Evolutionary conservation across 2,329 filamentous ascomycete species (phyloP), one percentile per base, ranked within the genome.

Genomic region (Paracorniculantispora psalliotae): DNA sequence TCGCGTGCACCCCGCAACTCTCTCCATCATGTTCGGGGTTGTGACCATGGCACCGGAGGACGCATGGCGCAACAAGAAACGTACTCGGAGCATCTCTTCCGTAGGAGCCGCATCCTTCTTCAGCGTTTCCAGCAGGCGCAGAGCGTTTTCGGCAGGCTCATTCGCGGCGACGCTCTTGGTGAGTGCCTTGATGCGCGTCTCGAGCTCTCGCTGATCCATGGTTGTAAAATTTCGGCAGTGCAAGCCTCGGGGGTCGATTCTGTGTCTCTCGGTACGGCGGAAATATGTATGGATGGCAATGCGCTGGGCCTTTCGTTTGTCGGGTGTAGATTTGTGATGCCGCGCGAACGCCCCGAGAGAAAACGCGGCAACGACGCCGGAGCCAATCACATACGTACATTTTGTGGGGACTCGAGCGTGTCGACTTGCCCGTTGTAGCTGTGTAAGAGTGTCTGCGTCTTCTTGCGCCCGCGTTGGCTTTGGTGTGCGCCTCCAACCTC

Each of bases 181-280:
- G 69, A 97, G 82, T 69, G 88, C 85, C 76, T 90, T 89, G 68
- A 91, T 86, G 73, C 86, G 87, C 68, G 86, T 78, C 67, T 88
- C 84, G 58, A 97, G 88, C 70, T 93, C 90, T 75, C 91, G 90
- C 69, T 87, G 83, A 68, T 96, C 89, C 88, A 96, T 91, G 55
- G 55, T 53, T 41, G 13, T 33, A 26, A 33, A 46, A 55, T 15
- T 35, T 9, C 33, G 28, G 48, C 48, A 51, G 10, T 21, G n/a
- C n/a, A 9, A 37, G 33, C 33, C 33, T 37, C 33, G 4, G 5
- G 12, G 33, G 33, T 37, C 33, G 33, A 37, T 37, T 37, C 33
- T 5, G 33, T 37, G 33, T 13, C 33, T 37, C 33, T 37, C 33
- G 33, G 33, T 6, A 46, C 23, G 43, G 9, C 13, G 43, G 21